Base-by-base conservation (phyloP, 2,329 filamentous ascomycete genomes). In the Ophiostoma montium region DNA sequence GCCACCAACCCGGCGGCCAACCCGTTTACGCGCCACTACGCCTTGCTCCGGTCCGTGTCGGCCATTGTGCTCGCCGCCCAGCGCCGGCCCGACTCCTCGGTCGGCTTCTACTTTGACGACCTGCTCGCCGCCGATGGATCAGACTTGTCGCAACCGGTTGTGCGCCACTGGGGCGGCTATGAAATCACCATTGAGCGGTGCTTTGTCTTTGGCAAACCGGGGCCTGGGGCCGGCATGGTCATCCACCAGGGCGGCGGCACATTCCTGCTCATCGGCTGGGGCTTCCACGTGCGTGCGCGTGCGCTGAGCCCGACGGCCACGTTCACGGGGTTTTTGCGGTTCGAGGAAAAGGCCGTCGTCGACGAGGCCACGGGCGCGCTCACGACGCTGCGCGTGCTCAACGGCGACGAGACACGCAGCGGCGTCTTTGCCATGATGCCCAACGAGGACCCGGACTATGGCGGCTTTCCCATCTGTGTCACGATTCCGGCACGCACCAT, bases 361-460 rank as follows among this genome's bases (percentile, higher is more conserved):
- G 38, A 44, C 8, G 44, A 33, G 7, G n/a, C 15, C 7, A 10
- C 35, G 9, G 48, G 47, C 18, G 10, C 32, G 12, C 39, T 52
- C 33, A 35, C 21, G 12, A 52, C 47, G 12, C 45, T 50, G 30
- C 47, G 50, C 6, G 19, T 55, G 13, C 35, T 68, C 3, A 67
- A 68, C 33, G 66, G 66, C 9, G 66, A 68, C 48, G 66, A 69
- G 58, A 68, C 65, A 1, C 57, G 65, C 38, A 63, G 62, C 54
- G 72, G 73, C 1, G 60, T 61, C 43, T 50, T 70, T 44, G 57
- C 66, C 16, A 71, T 76, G 54, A 78, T 78, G 75, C 75, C 71
- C 1, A 73, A 69, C 50, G 70, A 75, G 32, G 64, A 74, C 32
- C 72, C 72, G 0, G 72, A 76, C 52, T 76, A 76, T 56, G 74